These are phyloP conservation scores for Cladophialophora immunda DNA, from an alignment of 2,329 filamentous ascomycete species.

Conservation along the genomic window DNA sequence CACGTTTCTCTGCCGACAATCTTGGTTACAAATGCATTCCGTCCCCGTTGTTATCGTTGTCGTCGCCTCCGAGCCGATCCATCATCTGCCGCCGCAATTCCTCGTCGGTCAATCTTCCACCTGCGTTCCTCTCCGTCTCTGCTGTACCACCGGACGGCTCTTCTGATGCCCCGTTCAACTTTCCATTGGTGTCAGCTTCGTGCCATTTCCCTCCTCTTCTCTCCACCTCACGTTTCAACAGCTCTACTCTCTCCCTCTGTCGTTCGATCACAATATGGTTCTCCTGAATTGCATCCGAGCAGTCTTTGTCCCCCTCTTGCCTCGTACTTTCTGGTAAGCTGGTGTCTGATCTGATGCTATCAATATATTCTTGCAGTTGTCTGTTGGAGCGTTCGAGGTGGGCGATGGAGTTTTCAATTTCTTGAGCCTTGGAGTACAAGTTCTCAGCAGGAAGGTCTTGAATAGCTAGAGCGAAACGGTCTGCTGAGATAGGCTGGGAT, in stretches of 20 bases:
- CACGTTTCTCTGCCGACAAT: background rate
- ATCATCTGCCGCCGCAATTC: constrained; percentile 50
- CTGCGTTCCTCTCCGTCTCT: constrained; percentile 12
- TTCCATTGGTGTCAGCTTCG: constrained; percentile 43
- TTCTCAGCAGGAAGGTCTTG: constrained; percentile 65
- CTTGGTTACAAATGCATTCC: constrained; percentile 53
- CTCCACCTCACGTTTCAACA: constrained; percentile 65
- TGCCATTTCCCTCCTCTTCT: constrained; percentile 64
- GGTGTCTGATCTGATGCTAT: constrained; percentile 41
- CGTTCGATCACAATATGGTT: constrained; percentile 65
- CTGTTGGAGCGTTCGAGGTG: constrained; percentile 67
- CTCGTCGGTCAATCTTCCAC: constrained; percentile 52
- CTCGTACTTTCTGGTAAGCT: constrained; percentile 42
- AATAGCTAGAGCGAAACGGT: constrained; percentile 64
- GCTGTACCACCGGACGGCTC: constrained; percentile 1
- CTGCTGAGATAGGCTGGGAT: constrained; percentile 58
- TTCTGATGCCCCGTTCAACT: constrained; percentile 29
- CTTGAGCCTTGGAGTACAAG: constrained; percentile 68
- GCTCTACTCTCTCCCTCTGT: constrained; percentile 63
- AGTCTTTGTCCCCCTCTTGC: constrained; percentile 57
- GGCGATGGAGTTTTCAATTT: constrained; percentile 67
- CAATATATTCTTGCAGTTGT: constrained; percentile 62
- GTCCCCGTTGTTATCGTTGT: constrained; percentile 45
- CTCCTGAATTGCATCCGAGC: constrained; percentile 65
- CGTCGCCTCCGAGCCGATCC: constrained; percentile 46